Percentiles rank a stretch among this genome's conserved stretches.
Evolutionary conservation across 2,329 filamentous ascomycete genomes (phyloP).

Genomic region (Thelonectria discophora): DNA sequence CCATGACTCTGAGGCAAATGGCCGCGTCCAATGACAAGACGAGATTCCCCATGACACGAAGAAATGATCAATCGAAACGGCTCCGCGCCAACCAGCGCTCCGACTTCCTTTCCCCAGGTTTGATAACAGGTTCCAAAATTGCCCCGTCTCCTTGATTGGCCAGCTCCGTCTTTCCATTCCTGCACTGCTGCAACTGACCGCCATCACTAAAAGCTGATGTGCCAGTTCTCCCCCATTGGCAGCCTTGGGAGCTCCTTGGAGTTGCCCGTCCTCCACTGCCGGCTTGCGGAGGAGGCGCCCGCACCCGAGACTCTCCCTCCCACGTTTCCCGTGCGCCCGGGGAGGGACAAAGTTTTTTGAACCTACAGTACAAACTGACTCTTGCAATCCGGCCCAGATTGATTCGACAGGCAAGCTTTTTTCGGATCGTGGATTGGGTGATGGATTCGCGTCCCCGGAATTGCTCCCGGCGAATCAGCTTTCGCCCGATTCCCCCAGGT

Average conservation of each 20-base stretch:
- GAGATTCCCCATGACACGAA: constrained; percentile 28
- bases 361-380: too few relatives aligned
- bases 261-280: not conserved
- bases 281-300: constrained; percentile 1
- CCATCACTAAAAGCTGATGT: constrained; percentile 40
- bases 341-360: constrained; percentile 4
- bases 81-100: constrained; percentile 6
- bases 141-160: not conserved
- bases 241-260: too few relatives aligned
- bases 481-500: constrained; percentile 27
- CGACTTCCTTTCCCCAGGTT: constrained; percentile 38
- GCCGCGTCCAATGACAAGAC: not conserved
- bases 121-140: constrained; percentile 36
- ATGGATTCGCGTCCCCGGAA: constrained; percentile 38
- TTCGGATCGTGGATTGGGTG: constrained; percentile 28
- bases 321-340: constrained; percentile 23
- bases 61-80: constrained; percentile 40
- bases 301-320: not conserved
- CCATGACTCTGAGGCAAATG: too few relatives aligned
- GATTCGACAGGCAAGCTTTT: too few relatives aligned
- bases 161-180: too few relatives aligned
- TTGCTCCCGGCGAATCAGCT: constrained; percentile 36
- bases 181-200: constrained; percentile 31
- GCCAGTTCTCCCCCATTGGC: constrained; percentile 38
- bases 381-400: too few relatives aligned